These are phyloP conservation scores for Ganoderma meredithae DNA, from an alignment of 1,284 basidiomycete genomes.

Conservation along the genomic window DNA sequence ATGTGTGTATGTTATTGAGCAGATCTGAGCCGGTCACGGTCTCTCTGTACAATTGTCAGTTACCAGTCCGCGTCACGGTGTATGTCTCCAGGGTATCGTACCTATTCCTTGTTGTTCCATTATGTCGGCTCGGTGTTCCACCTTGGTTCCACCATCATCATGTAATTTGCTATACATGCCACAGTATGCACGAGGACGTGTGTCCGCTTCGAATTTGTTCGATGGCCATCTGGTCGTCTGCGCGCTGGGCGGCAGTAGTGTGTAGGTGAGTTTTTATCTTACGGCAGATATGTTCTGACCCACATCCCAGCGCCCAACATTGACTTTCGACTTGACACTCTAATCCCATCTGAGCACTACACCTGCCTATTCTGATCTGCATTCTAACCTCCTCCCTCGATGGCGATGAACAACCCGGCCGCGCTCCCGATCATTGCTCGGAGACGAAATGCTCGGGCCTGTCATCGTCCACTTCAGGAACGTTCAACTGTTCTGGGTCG, in stretches of 20 bases:
- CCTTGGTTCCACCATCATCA: no score
- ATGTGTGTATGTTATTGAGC: conserved; percentile 15
- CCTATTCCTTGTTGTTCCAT: conserved; percentile 2
- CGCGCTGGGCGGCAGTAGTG: not conserved
- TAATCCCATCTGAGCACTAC: not conserved
- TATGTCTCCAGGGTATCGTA: conserved; percentile 5
- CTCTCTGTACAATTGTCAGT: conserved; percentile 9
- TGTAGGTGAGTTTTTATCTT: not conserved
- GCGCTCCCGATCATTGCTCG: not conserved
- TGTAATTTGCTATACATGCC: conserved; percentile 12
- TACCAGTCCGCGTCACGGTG: conserved; percentile 2
- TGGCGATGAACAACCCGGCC: not conserved
- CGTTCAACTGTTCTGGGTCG: not conserved
- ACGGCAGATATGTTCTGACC: not conserved
- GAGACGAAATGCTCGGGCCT: not conserved
- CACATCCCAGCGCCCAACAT: not conserved
- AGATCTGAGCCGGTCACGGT: conserved; percentile 14
- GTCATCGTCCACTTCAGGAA: not conserved
- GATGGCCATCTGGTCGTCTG: not conserved
- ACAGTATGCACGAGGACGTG: conserved; percentile 4
- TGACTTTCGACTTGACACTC: not conserved
- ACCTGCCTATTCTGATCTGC: not conserved
- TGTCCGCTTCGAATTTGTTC: not conserved
- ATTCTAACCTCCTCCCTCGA: not conserved
- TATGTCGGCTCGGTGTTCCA: conserved; percentile 6